Evolutionary conservation across 2,329 filamentous ascomycete genomes (phyloP).

Genomic region (Cryphonectria carpinicola): DNA sequence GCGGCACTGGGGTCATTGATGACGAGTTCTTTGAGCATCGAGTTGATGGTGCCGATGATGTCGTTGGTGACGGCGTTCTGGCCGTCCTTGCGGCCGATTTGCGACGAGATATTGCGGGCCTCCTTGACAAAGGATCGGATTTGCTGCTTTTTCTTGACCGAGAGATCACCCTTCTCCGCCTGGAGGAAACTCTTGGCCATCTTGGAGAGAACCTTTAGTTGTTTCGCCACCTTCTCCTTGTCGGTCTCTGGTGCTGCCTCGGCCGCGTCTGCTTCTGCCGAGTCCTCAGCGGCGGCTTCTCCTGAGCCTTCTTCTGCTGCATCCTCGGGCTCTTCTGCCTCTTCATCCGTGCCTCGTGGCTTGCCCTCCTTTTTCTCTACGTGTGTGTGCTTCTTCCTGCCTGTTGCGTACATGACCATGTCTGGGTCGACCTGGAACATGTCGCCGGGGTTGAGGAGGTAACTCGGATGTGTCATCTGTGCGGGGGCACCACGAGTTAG

Average conservation of each 20-base stretch:
- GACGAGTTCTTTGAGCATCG: conserved; percentile 52
- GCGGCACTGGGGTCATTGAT: conserved; percentile 37
- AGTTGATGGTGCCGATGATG: conserved; percentile 58
- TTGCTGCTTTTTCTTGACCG: conserved; percentile 74
- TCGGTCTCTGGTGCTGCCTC: conserved; percentile 30
- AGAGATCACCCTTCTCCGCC: conserved; percentile 46
- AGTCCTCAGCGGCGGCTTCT: conserved; percentile 22
- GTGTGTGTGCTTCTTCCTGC: conserved; percentile 63
- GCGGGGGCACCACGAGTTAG: conserved; percentile 14
- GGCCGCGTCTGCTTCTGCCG: conserved; percentile 26
- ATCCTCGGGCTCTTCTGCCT: conserved; percentile 37
- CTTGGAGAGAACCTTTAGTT: conserved; percentile 56
- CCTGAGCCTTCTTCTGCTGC: conserved; percentile 36
- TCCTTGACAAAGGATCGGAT: conserved; percentile 73
- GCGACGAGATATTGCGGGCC: conserved; percentile 65
- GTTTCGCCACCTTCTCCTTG: conserved; percentile 16
- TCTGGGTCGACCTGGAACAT: conserved; percentile 96
- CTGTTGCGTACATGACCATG: conserved; percentile 85
- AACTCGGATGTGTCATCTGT: conserved; percentile 90
- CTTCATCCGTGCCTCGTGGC: conserved; percentile 26
- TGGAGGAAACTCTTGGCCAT: conserved; percentile 42
- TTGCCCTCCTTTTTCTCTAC: conserved; percentile 27
- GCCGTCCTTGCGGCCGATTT: conserved; percentile 44
- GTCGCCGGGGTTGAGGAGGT: conserved; percentile 94
- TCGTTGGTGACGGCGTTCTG: conserved; percentile 44